These are phyloP conservation scores for Diaporthe longicolla DNA, from an alignment of 2,329 filamentous ascomycete species.

Conservation along the genomic window DNA sequence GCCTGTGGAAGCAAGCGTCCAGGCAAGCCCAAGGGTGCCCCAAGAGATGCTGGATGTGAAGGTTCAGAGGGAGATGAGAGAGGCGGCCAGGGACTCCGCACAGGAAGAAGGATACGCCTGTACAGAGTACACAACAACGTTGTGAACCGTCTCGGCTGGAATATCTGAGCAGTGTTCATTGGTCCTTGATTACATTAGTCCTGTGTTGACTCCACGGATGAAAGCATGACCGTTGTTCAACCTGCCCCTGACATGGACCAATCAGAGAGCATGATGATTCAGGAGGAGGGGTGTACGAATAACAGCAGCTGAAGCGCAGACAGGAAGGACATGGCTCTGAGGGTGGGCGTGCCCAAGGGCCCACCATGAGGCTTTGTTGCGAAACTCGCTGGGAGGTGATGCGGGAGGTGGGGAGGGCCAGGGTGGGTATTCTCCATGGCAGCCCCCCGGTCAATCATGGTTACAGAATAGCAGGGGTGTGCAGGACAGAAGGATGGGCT, in stretches of 20 bases:
- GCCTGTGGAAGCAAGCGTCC: conserved; percentile 40
- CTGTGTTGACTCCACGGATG: conserved; percentile 62
- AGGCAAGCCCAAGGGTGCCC: conserved; percentile 8
- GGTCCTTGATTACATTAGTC: conserved; percentile 61
- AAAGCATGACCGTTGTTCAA: conserved; percentile 67
- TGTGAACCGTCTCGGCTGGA: conserved; percentile 59
- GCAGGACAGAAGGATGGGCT: conserved; percentile 42
- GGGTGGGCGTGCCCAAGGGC: conserved; percentile 39
- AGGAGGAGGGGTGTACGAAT: conserved; percentile 42
- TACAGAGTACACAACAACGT: conserved; percentile 43
- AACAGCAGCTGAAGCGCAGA: conserved; percentile 23
- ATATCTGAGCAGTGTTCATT: conserved; percentile 56
- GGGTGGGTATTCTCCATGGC: conserved; percentile 35
- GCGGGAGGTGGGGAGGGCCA: conserved; percentile 44
- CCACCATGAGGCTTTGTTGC: conserved; percentile 44
- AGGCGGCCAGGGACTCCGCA: conserved; percentile 47
- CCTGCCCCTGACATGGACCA: conserved; percentile 55
- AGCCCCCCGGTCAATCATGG: conserved; percentile 32
- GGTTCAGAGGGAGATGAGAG: conserved; percentile 44
- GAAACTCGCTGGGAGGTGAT: conserved; percentile 44
- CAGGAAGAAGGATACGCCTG: conserved; percentile 44
- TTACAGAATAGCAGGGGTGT: conserved; percentile 40
- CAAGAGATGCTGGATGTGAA: conserved; percentile 42
- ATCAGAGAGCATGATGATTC: conserved; percentile 50
- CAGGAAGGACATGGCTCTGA: conserved; percentile 35